Evolutionary conservation across 371 early-diverging fungal species (phyloP).

Genomic region (Mucor plumbeus): DNA sequence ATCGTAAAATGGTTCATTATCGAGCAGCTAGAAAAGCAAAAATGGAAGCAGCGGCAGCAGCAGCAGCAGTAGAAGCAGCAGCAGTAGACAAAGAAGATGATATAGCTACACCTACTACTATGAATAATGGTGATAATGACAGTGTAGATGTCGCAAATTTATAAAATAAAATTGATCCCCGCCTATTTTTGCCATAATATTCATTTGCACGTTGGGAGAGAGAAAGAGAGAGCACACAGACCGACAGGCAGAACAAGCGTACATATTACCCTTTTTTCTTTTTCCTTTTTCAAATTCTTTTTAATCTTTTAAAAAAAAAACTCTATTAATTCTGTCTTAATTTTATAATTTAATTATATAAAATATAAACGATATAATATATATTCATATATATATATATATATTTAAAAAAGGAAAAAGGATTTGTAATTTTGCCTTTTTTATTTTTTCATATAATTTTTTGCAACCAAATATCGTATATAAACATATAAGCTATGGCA

Average conservation of each 20-base stretch:
- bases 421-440: background rate
- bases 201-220: background rate
- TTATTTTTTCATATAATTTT: background rate
- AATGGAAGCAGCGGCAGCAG: constrained; percentile 45
- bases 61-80: constrained; percentile 31
- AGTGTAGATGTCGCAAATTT: constrained; percentile 7
- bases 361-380: background rate
- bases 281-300: background rate
- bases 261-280: background rate
- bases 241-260: background rate
- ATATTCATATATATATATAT: background rate
- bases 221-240: background rate
- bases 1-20: constrained; percentile 62
- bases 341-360: background rate
- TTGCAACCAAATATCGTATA: background rate
- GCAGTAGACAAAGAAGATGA: constrained; percentile 19
- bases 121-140: constrained; percentile 8
- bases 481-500: constrained; percentile 21
- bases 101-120: background rate
- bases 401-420: background rate
- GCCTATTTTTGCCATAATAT: background rate
- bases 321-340: background rate
- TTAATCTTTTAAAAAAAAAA: background rate
- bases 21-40: constrained; percentile 53
- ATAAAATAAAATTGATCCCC: background rate